Evolutionary conservation across 768 basidiomycete genomes (phyloP).

Genomic region (Clitopilus hobsonii): DNA sequence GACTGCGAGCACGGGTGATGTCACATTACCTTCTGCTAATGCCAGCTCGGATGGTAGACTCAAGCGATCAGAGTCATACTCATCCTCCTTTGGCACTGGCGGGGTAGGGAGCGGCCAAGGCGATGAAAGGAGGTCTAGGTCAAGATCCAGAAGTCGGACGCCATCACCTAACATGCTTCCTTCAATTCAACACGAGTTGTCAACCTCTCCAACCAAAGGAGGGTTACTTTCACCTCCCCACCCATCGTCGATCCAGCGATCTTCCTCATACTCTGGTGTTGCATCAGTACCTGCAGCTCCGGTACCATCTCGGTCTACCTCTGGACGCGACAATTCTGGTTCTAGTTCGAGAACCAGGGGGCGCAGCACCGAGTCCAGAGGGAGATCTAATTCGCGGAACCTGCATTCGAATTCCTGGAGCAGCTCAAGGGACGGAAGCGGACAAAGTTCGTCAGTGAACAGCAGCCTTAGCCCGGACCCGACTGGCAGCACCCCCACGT

Average conservation of each 20-base stretch:
- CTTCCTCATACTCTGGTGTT: neutral
- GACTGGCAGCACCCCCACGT: neutral
- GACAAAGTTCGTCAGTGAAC: conserved; percentile 12
- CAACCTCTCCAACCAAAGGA: neutral
- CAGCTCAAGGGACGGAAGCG: neutral
- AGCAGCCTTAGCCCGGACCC: conserved; percentile 36
- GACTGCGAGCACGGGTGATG: neutral
- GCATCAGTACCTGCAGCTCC: neutral
- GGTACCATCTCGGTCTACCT: neutral
- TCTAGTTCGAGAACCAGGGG: conserved; percentile 18
- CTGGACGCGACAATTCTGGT: conserved; percentile 6
- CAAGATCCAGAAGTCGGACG: neutral
- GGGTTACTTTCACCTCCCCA: neutral
- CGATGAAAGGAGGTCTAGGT: neutral
- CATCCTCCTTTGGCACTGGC: neutral
- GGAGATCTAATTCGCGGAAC: conserved; percentile 16
- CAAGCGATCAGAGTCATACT: neutral
- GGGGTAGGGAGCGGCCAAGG: neutral
- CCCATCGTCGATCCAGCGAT: neutral
- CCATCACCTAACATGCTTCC: neutral
- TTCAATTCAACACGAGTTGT: neutral
- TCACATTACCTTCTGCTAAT: conserved; percentile 2
- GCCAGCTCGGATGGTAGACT: neutral
- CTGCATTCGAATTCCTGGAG: neutral
- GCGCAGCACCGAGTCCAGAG: conserved; percentile 24